phyloP scores from a whole-genome alignment of 164 flowering plant species.

The Magnolia sinica region DNA sequence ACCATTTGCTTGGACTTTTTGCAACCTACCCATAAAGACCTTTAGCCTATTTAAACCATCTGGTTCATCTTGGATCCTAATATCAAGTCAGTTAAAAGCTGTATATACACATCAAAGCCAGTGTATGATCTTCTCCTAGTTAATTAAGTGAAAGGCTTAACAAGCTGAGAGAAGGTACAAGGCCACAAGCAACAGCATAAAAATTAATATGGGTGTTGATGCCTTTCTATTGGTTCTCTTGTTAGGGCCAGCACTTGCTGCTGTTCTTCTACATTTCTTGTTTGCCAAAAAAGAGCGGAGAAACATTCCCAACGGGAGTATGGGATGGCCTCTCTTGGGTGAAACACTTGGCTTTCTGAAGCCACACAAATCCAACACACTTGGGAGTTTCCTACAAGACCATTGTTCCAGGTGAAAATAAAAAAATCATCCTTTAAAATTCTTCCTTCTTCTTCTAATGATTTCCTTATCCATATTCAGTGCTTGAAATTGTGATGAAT shows the following conservation, averaged over 20 bases:
- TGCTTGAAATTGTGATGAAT: neutral
- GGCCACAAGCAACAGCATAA: neutral
- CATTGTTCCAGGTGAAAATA: conserved; percentile 53
- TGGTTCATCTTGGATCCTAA: conserved; percentile 2
- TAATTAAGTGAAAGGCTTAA: conserved; percentile 4
- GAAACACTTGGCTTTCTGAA: conserved; percentile 61
- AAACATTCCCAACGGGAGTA: conserved; percentile 53
- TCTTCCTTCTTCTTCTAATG: neutral
- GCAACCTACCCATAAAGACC: conserved; percentile 2
- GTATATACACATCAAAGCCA: neutral
- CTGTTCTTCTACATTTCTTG: conserved; percentile 15
- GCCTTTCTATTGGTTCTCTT: conserved; percentile 21
- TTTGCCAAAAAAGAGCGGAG: conserved; percentile 19
- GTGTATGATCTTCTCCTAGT: conserved; percentile 2
- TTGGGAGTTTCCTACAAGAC: conserved; percentile 53
- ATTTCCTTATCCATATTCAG: neutral
- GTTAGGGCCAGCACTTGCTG: conserved; percentile 21
- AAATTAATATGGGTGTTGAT: conserved; percentile 17
- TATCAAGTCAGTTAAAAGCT: neutral
- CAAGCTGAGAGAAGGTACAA: conserved; percentile 8
- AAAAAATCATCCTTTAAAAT: neutral
- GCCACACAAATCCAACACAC: conserved; percentile 63
- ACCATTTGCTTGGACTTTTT: neutral
- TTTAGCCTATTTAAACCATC: neutral
- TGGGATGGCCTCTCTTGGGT: conserved; percentile 77